Evolutionary conservation across 2,329 filamentous ascomycete genomes (phyloP).

Genomic region (Nigrospora oryzae): DNA sequence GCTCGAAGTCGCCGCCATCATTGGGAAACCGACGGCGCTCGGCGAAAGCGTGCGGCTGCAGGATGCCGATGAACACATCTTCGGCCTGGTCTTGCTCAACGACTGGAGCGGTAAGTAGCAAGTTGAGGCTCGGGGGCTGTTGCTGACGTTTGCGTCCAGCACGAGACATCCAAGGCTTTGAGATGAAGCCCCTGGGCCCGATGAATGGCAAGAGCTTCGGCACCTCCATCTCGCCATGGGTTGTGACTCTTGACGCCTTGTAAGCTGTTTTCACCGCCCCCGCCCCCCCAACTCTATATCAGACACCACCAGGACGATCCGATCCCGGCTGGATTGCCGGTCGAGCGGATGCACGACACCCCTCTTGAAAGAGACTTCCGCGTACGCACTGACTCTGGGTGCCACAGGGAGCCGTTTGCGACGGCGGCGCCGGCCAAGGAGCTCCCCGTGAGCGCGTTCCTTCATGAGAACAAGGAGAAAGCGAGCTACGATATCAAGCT

Average conservation of each 20-base stretch:
- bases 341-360: too few relatives aligned
- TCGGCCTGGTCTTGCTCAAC: slow-evolving; percentile 54
- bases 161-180: slow-evolving; percentile 52
- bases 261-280: too few relatives aligned
- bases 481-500: slow-evolving; percentile 24
- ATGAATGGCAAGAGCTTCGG: slow-evolving; percentile 53
- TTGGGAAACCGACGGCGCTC: slow-evolving; percentile 30
- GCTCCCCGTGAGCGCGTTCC: slow-evolving; percentile 17
- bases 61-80: slow-evolving; percentile 50
- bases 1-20: slow-evolving; percentile 34
- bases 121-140: not conserved
- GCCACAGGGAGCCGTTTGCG: slow-evolving; percentile 38
- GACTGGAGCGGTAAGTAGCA: slow-evolving; percentile 42
- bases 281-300: too few relatives aligned
- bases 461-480: slow-evolving; percentile 22
- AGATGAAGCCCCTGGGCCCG: slow-evolving; percentile 53
- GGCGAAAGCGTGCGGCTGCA: slow-evolving; percentile 27
- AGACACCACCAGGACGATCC: too few relatives aligned
- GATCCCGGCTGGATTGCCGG: too few relatives aligned
- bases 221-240: slow-evolving; percentile 53
- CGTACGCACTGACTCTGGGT: too few relatives aligned
- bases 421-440: slow-evolving; percentile 21
- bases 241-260: slow-evolving; percentile 52
- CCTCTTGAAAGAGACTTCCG: too few relatives aligned
- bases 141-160: slow-evolving; percentile 19